Percentiles rank a stretch among this genome's conserved stretches.
Conservation (phyloP, 495 filamentous ascomycete species). For the Lasiosphaeria miniovina region DNA sequence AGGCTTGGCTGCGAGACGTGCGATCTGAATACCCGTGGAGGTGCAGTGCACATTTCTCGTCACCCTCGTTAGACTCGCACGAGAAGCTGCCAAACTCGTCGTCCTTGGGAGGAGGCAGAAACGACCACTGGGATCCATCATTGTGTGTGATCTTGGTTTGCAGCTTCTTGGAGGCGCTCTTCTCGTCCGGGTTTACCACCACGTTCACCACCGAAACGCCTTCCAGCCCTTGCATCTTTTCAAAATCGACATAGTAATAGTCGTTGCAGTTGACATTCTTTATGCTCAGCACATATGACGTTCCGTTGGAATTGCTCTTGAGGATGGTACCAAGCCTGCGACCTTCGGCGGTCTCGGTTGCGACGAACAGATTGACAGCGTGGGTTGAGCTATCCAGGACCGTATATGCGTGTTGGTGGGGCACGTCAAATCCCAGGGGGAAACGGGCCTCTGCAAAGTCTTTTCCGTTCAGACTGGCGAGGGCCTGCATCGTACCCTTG, state of each 20-base stretch:
- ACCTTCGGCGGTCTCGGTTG: conserved; percentile 54
- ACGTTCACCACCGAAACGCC: conserved; percentile 85
- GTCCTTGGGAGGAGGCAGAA: conserved; percentile 59
- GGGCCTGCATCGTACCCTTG: conserved; percentile 66
- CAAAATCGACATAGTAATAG: conserved; percentile 83
- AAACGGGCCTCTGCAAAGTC: conserved; percentile 82
- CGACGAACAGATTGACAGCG: conserved; percentile 88
- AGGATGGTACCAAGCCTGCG: conserved; percentile 79
- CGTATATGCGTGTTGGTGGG: conserved; percentile 77
- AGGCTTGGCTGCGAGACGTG: conserved; percentile 70
- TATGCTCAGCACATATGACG: conserved; percentile 82
- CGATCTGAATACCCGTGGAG: conserved; percentile 95
- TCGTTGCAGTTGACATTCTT: conserved; percentile 72
- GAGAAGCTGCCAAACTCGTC: conserved; percentile 70
- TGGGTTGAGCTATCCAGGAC: conserved; percentile 91
- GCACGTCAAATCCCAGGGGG: conserved; percentile 73
- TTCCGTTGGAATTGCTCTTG: conserved; percentile 98
- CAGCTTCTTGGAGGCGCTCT: conserved; percentile 66
- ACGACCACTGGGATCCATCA: conserved; percentile 83
- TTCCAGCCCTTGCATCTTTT: conserved; percentile 88
- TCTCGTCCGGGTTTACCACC: conserved; percentile 67
- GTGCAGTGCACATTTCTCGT: conserved; percentile 76
- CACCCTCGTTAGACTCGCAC: conserved; percentile 57
- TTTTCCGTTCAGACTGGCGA: conserved; percentile 77
- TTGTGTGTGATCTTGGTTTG: conserved; percentile 93